These are phyloP conservation scores for Rhodomyrtus tomentosa DNA, from an alignment of 345 rosid species.

Conservation along the genomic window DNA sequence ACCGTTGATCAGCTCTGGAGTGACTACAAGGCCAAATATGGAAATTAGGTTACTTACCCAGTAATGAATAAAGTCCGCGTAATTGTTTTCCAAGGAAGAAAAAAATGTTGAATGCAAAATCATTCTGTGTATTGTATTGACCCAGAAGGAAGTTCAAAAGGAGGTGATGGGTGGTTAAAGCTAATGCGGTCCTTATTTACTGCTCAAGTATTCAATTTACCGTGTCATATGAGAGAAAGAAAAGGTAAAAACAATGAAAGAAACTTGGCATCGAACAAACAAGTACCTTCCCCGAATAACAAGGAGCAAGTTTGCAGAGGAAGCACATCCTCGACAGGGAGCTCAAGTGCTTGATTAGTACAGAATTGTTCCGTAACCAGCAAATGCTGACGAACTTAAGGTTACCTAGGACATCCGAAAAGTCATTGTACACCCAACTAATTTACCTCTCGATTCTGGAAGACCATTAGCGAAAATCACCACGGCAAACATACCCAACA, in stretches of 20 bases:
- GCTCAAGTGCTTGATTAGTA: neutral
- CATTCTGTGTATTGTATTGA: neutral
- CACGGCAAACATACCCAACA: neutral
- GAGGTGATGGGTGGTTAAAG: neutral
- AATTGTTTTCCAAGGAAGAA: neutral
- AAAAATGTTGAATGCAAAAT: neutral
- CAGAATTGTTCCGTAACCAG: neutral
- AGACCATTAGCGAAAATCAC: neutral
- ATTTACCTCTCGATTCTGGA: neutral
- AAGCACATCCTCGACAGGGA: neutral
- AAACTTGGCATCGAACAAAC: neutral
- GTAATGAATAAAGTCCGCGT: neutral
- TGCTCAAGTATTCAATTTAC: neutral
- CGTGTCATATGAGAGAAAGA: neutral
- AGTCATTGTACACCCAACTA: neutral
- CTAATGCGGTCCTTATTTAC: neutral
- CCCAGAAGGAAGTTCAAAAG: neutral
- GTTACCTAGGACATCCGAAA: neutral
- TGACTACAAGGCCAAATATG: conserved; percentile 10
- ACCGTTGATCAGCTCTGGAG: conserved; percentile 20
- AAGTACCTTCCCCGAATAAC: neutral
- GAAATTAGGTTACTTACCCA: neutral
- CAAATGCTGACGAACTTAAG: neutral
- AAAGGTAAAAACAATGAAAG: neutral
- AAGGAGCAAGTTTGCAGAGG: neutral